A percentile compares a stretch with the other conserved stretches of the same genome.
phyloP scores from a whole-genome alignment of 257 asterid genomes.

The Forsythia viridissima region DNA sequence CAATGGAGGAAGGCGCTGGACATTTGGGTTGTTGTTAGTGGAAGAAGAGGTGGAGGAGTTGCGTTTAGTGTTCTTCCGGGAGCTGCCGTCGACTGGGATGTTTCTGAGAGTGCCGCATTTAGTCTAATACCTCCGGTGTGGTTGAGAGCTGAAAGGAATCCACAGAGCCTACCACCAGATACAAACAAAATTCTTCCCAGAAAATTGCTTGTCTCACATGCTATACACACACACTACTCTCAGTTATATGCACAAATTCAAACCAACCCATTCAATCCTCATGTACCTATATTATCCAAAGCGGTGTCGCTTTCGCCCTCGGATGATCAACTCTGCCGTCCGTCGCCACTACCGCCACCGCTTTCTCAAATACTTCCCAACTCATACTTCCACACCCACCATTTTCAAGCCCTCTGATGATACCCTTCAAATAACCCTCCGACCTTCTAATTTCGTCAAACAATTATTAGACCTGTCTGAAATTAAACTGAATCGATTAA shows the following conservation, averaged over 20 bases:
- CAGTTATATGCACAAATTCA: background rate
- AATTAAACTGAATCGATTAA: conserved; percentile 39
- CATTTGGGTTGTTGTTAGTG: too few relatives aligned
- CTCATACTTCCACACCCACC: conserved; percentile 28
- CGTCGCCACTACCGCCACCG: conserved; percentile 79
- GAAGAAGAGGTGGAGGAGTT: too few relatives aligned
- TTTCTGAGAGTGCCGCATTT: too few relatives aligned
- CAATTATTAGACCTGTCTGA: conserved; percentile 37
- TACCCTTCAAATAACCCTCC: conserved; percentile 58
- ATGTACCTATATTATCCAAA: conserved; percentile 40
- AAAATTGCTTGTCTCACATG: background rate
- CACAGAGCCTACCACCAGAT: background rate
- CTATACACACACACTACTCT: background rate
- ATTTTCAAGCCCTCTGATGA: conserved; percentile 61
- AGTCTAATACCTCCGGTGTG: too few relatives aligned
- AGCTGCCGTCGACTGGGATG: too few relatives aligned
- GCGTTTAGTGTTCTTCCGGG: too few relatives aligned
- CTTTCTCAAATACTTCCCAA: conserved; percentile 54
- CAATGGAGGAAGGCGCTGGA: too few relatives aligned
- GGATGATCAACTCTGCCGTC: conserved; percentile 34
- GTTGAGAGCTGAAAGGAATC: background rate
- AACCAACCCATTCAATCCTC: conserved; percentile 10
- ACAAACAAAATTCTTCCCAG: background rate
- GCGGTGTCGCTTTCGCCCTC: conserved; percentile 31
- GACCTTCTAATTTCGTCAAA: conserved; percentile 46